A percentile compares a stretch with the other conserved stretches of the same genome.
These are phyloP conservation scores for Kalanchoe fedtschenkoi DNA, from an alignment of 164 flowering plant species.

Conservation along the genomic window DNA sequence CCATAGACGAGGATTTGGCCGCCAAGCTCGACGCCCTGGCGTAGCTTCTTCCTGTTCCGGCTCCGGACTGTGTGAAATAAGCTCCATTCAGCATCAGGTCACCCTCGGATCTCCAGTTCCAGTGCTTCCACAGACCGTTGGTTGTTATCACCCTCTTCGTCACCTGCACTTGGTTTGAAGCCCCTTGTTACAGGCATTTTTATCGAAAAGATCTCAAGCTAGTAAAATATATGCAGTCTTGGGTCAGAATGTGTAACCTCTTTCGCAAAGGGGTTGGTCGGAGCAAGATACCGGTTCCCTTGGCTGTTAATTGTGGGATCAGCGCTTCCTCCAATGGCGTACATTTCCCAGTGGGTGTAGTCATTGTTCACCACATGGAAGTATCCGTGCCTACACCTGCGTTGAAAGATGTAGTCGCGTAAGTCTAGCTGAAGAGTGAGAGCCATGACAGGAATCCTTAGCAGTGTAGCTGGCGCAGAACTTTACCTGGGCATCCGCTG, in stretches of 20 bases:
- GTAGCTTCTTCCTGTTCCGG: neutral
- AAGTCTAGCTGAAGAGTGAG: too few relatives aligned
- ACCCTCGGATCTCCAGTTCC: slow-evolving; percentile 2
- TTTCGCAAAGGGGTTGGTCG: neutral
- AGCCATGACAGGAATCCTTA: neutral
- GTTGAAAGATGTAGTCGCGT: neutral
- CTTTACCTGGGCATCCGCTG: neutral
- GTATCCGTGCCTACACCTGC: slow-evolving; percentile 1
- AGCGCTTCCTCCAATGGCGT: slow-evolving; percentile 1
- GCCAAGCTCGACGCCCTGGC: neutral
- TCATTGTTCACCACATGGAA: slow-evolving; percentile 7
- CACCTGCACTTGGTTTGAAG: slow-evolving; percentile 6
- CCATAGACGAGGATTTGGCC: slow-evolving; percentile 1
- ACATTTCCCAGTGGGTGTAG: slow-evolving; percentile 3
- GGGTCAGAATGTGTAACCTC: neutral
- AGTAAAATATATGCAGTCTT: neutral
- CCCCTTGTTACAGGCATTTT: too few relatives aligned
- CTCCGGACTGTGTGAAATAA: neutral
- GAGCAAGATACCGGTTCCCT: slow-evolving; percentile 1
- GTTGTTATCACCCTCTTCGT: slow-evolving; percentile 4
- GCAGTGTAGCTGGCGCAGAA: too few relatives aligned
- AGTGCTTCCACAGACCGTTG: neutral
- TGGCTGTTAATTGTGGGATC: neutral
- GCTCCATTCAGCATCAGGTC: slow-evolving; percentile 2
- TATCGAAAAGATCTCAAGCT: too few relatives aligned